Base-by-base conservation (phyloP, 139 green algal species). In the Micractinium sp. region DNA sequence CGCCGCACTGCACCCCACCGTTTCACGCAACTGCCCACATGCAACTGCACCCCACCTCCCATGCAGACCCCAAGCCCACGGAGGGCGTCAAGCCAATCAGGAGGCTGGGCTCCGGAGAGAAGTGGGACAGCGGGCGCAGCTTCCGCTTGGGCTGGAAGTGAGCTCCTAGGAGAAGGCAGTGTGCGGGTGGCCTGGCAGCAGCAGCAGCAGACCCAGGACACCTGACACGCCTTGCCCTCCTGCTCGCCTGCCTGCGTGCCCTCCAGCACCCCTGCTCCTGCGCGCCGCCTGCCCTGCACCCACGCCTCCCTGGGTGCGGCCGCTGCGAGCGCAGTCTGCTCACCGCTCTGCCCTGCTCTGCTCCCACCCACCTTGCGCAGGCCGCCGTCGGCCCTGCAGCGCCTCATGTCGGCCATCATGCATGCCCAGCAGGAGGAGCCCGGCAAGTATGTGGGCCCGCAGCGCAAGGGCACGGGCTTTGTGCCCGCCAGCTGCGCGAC, bases 91-190 rank as follows among this genome's bases (percentile, higher is more conserved):
- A 31, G 14, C 78, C 74, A 12, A 33, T 89, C 27, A 14, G 56
- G 33, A 47, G 87, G 14, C 27, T 92, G 31, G 41, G 81, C 5
- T 89, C 78, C 16, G 69, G 89, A 39, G 47, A 92, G 77, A n/a
- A 69, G 53, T 92, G 90, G 90, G 80, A 92, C 25, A 56, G 38
- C 60, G 89, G 79, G 31, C 31, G 15, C 18, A 89, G 78, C 60
- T 92, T 92, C 56, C 82, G 85, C 41, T 22, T 22, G 25, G 29
- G 25, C 36, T 89, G 86, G 86, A 78, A 36, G 86, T 89, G 61
- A 83, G 85, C 35, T 14, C 12, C 23, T 36, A 1, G n/a, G 74
- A 4, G 33, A 25, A 39, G 27, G 47, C 25, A 23, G 41, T 23
- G 29, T 25, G 31, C 47, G 22, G 25, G 79, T 1, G 9, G 79